Evolutionary conservation across 1,139 yeast genomes (phyloP), one percentile per base, ranked within the genome.

Genomic region (Candida dubliniensis): DNA sequence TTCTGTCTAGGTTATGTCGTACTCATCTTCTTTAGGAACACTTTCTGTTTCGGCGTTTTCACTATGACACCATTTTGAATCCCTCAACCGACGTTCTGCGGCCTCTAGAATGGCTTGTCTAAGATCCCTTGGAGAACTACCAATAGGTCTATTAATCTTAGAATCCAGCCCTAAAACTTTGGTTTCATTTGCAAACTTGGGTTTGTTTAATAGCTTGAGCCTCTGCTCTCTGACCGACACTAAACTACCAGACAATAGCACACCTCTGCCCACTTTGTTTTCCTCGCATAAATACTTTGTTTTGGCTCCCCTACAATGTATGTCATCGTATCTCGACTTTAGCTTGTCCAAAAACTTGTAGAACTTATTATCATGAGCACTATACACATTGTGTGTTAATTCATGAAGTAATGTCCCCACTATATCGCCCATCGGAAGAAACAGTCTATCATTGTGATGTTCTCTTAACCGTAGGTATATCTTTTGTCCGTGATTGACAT

Each of bases 331-430:
- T 48, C 86, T 78, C 1, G 65, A 68, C 48, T 76, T 77, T 43
- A 87, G 68, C 47, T 77, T 80, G 44, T 86, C 91, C 54, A 89
- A 62, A 44, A 76, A 76, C 42, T 68, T 69, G 58, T 88, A 88
- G 59, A 93, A 93, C 49, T 66, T 67, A 14, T 69, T 78, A 64
- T 93, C 86, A 59, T 93, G 99, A 0, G 95, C 85, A 0, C 96
- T 96, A 56, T 70, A 70, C 26, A 74, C 59, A 60, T 89, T 91
- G 59, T 93, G 99, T 1, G 90, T 79, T 37, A 93, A 69, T 60
- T 93, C 99, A 61, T 93, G 99, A 9, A 93, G 69, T 80, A 90
- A 78, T 0, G 96, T 89, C 0, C 91, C 96, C 12, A 91, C 59
- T 2, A 90, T 66, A 43, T 82, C 84, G 11, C 83, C 79, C 62